Evolutionary conservation across 139 green algal genomes (phyloP).

Genomic region (Volvox reticuliferus): DNA sequence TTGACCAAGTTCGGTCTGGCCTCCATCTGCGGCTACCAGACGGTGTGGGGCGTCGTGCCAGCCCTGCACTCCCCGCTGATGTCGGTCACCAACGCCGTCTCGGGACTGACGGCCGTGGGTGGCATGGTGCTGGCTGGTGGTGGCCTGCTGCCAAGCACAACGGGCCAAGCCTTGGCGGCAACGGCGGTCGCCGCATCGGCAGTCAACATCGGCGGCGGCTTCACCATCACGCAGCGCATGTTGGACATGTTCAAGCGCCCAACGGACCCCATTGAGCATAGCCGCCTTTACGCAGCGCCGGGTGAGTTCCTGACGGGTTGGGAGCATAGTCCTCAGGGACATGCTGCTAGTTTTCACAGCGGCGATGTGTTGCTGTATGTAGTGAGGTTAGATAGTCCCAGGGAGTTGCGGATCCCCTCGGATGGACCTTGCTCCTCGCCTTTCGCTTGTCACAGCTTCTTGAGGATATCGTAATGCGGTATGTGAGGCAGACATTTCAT

Average conservation of each 20-base stretch:
- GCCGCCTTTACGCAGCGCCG: slow-evolving; percentile 76
- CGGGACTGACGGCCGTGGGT: slow-evolving; percentile 72
- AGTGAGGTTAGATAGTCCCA: too few species aligned
- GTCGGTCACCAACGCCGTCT: slow-evolving; percentile 95
- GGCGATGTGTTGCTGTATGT: too few species aligned
- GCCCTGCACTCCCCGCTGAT: slow-evolving; percentile 95
- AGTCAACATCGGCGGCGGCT: slow-evolving; percentile 93
- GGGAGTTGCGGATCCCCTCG: too few species aligned
- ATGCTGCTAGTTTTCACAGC: not conserved
- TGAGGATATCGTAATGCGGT: too few species aligned
- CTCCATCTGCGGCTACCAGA: slow-evolving; percentile 79
- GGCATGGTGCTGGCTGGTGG: slow-evolving; percentile 84
- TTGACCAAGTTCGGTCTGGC: slow-evolving; percentile 89
- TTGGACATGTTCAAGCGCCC: slow-evolving; percentile 95
- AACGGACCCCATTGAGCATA: slow-evolving; percentile 87
- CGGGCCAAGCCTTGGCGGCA: slow-evolving; percentile 72
- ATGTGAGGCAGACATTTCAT: too few species aligned
- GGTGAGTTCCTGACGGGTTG: not conserved
- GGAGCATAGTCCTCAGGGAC: not conserved
- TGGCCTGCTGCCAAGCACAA: slow-evolving; percentile 72
- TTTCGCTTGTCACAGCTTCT: too few species aligned
- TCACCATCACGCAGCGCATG: slow-evolving; percentile 92
- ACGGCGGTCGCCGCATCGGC: slow-evolving; percentile 78
- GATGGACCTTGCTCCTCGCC: too few species aligned
- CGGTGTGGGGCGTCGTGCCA: slow-evolving; percentile 85